These are phyloP conservation scores for Penicillium alfredii DNA, from an alignment of 495 filamentous ascomycete species.

Conservation along the genomic window DNA sequence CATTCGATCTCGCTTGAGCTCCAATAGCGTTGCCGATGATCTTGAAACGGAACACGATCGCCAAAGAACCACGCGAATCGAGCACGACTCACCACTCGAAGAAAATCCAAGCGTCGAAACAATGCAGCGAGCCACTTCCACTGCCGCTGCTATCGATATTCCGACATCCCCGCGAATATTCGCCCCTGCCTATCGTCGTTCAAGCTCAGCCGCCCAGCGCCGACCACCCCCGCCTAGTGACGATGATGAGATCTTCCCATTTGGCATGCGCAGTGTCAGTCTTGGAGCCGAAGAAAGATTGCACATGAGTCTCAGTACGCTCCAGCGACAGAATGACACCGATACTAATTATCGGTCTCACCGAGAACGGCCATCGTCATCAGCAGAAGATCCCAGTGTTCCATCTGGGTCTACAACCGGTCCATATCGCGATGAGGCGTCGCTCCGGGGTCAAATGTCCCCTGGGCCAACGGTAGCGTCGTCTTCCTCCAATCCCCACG, in stretches of 20 bases:
- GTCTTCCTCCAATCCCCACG: constrained; percentile 28
- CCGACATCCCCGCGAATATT: constrained; percentile 67
- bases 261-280: constrained; percentile 70
- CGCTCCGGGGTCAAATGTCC: constrained; percentile 27
- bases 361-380: constrained; percentile 22
- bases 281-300: constrained; percentile 63
- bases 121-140: constrained; percentile 40
- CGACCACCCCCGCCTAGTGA: constrained; percentile 49
- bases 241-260: constrained; percentile 53
- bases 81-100: constrained; percentile 32
- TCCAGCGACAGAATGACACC: constrained; percentile 45
- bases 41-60: constrained; percentile 29
- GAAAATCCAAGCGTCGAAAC: constrained; percentile 32
- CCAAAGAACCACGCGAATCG: constrained; percentile 19
- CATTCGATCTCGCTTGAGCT: constrained; percentile 85
- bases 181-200: constrained; percentile 56
- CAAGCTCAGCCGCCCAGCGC: constrained; percentile 75
- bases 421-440: constrained; percentile 32
- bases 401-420: constrained; percentile 39
- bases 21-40: constrained; percentile 79
- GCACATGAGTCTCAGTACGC: constrained; percentile 49
- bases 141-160: constrained; percentile 72
- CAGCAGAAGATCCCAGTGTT: constrained; percentile 19
- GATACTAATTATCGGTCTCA: constrained; percentile 22
- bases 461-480: constrained; percentile 35